Conservation (phyloP, 2,329 filamentous ascomycete genomes). For the Claviceps sp. region DNA sequence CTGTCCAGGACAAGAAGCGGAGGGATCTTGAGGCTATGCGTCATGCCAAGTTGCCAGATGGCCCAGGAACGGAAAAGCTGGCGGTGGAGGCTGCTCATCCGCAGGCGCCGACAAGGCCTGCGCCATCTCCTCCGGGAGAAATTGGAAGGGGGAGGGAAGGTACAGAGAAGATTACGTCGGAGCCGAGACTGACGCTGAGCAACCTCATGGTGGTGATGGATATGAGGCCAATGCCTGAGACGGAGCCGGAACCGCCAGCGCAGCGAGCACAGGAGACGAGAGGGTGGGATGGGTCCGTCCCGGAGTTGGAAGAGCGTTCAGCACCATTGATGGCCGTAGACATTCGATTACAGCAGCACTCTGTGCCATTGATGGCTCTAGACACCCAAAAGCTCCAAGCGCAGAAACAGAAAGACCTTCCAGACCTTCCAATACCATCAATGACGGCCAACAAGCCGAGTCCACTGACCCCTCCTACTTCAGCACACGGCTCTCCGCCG, state of each 20-base stretch:
- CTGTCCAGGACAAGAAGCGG: slow-evolving; percentile 26
- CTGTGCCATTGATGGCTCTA: too few relatives aligned
- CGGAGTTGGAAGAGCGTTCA: neutral
- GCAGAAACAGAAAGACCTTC: too few relatives aligned
- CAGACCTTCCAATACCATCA: neutral
- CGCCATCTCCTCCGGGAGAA: neutral
- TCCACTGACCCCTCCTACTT: slow-evolving; percentile 19
- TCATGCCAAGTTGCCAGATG: slow-evolving; percentile 11
- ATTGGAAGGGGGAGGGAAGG: neutral
- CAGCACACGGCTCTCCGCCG: slow-evolving; percentile 15
- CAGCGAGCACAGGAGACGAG: neutral
- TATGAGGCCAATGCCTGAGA: slow-evolving; percentile 18
- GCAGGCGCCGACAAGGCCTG: neutral
- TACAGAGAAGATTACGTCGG: neutral
- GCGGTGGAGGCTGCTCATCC: neutral
- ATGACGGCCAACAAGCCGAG: slow-evolving; percentile 1
- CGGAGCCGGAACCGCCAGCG: neutral
- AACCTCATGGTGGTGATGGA: slow-evolving; percentile 27
- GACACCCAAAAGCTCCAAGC: too few relatives aligned
- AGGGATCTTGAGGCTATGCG: slow-evolving; percentile 24
- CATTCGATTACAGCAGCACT: neutral
- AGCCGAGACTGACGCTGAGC: slow-evolving; percentile 14
- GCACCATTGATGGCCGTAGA: neutral
- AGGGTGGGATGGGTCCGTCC: neutral
- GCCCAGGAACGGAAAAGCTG: slow-evolving; percentile 1